These are phyloP conservation scores for Nepenthes mirabilis DNA, from an alignment of 148 eudicot genomes.

Conservation along the genomic window DNA sequence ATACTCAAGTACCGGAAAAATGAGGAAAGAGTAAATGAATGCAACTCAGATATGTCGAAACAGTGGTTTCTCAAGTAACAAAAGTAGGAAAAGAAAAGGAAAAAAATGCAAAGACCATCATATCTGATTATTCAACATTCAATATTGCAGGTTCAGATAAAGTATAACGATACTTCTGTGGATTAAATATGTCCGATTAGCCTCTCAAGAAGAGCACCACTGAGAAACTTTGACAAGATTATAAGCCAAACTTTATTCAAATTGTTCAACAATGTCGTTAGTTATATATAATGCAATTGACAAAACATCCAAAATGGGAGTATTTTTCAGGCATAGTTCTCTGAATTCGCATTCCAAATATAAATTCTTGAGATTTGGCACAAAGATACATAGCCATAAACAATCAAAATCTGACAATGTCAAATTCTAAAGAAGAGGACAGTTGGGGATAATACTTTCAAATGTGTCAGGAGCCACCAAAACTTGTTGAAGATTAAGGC, in stretches of 20 bases:
- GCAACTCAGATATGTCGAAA: neutral
- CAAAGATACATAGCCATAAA: constrained; percentile 43
- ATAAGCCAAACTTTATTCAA: constrained; percentile 49
- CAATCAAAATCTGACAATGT: constrained; percentile 58
- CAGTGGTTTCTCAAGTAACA: neutral
- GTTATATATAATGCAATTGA: constrained; percentile 57
- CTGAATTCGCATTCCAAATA: constrained; percentile 65
- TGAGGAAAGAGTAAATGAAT: neutral
- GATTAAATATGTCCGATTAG: constrained; percentile 61
- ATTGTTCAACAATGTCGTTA: constrained; percentile 55
- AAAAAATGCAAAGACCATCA: neutral
- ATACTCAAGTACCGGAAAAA: constrained; percentile 60
- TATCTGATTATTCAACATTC: neutral
- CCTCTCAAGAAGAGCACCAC: constrained; percentile 57
- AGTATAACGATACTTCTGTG: constrained; percentile 37
- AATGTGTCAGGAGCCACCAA: constrained; percentile 40
- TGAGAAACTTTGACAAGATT: constrained; percentile 54
- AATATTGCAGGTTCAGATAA: neutral
- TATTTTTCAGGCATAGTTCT: constrained; percentile 45
- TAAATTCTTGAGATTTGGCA: constrained; percentile 59
- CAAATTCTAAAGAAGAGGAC: constrained; percentile 57
- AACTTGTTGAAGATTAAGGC: constrained; percentile 61
- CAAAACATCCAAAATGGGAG: constrained; percentile 39
- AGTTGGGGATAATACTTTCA: constrained; percentile 43
- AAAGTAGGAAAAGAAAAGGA: neutral